Percentiles rank a stretch among this genome's conserved stretches.
Evolutionary conservation across 2,329 filamentous ascomycete genomes (phyloP).

Genomic region (Talaromyces sp.): DNA sequence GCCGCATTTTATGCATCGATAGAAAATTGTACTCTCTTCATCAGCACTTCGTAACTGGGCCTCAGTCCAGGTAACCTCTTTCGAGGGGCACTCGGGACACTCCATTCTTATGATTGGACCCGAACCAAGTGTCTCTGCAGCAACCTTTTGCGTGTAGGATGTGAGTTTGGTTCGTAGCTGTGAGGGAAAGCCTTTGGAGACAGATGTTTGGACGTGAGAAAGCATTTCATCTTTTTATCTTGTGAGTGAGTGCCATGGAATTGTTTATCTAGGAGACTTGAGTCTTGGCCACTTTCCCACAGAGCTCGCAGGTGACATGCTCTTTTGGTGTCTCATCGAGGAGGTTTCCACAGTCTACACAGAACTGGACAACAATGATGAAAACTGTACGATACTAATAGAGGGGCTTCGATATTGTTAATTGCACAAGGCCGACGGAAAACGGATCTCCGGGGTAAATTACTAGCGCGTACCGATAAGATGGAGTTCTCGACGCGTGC

Average conservation of each 20-base stretch:
- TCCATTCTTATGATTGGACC: constrained; percentile 12
- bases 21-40: constrained; percentile 85
- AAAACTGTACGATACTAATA: background rate
- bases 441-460: background rate
- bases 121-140: constrained; percentile 5
- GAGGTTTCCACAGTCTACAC: constrained; percentile 17
- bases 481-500: background rate
- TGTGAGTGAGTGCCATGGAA: background rate
- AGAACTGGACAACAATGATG: constrained; percentile 16
- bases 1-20: constrained; percentile 54
- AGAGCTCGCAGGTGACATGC: constrained; percentile 13
- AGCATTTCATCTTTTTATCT: constrained; percentile 11
- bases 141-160: constrained; percentile 11
- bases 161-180: constrained; percentile 14
- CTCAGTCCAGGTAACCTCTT: constrained; percentile 17
- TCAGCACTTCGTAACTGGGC: constrained; percentile 77
- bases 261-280: background rate
- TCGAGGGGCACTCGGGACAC: constrained; percentile 16
- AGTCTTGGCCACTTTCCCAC: constrained; percentile 16
- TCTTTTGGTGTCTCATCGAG: constrained; percentile 12
- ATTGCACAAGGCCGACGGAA: no score
- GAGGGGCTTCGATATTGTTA: background rate
- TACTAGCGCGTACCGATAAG: background rate
- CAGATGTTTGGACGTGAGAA: constrained; percentile 8
- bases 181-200: constrained; percentile 16